phyloP scores from a whole-genome alignment of 2,329 filamentous ascomycete species.

The Paracamarosporium sp. region DNA sequence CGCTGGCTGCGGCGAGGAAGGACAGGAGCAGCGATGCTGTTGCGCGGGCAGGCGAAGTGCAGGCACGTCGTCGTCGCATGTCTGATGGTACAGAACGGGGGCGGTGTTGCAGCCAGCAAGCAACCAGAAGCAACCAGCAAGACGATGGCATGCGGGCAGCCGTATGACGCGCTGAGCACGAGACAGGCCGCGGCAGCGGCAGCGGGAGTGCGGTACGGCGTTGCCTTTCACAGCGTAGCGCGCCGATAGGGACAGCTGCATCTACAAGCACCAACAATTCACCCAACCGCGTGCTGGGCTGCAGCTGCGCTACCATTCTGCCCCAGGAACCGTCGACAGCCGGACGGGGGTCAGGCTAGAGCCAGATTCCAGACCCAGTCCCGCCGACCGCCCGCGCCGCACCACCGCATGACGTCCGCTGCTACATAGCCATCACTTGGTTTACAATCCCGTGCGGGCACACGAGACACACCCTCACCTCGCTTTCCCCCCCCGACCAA shows the following conservation, averaged over 20 bases:
- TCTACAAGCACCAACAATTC: not conserved
- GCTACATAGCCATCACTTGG: constrained; percentile 30
- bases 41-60: constrained; percentile 66
- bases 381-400: constrained; percentile 21
- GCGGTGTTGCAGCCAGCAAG: no score
- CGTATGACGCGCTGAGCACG: not conserved
- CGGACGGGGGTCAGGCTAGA: not conserved
- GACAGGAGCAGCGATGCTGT: constrained; percentile 70
- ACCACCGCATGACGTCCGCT: constrained; percentile 42
- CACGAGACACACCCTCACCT: constrained; percentile 21
- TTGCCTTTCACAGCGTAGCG: constrained; percentile 10
- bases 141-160: constrained; percentile 1
- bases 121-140: no score
- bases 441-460: constrained; percentile 27
- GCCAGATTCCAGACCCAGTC: constrained; percentile 10
- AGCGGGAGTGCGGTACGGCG: not conserved
- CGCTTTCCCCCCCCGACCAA: constrained; percentile 12
- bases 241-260: not conserved
- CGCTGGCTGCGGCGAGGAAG: constrained; percentile 66
- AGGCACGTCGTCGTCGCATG: constrained; percentile 37
- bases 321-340: not conserved
- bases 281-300: not conserved
- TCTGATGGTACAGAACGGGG: constrained; percentile 3
- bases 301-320: not conserved
- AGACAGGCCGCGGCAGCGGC: not conserved